These are phyloP conservation scores for Talaromyces thailandensis DNA, from an alignment of 495 filamentous ascomycete species.

Conservation along the genomic window DNA sequence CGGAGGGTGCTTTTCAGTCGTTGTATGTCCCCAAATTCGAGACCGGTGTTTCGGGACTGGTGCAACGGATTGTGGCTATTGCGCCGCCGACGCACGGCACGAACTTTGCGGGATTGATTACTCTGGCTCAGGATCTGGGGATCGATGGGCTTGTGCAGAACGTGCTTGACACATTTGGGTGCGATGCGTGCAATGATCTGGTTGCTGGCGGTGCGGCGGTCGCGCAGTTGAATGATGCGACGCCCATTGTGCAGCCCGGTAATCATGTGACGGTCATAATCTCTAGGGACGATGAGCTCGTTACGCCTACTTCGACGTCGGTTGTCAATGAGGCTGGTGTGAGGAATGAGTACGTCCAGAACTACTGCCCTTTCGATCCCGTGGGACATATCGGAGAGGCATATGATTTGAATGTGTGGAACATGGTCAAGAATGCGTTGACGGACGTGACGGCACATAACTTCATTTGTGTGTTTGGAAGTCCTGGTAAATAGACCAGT, in stretches of 20 bases:
- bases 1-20: constrained; percentile 43
- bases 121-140: constrained; percentile 27
- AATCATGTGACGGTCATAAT: constrained; percentile 41
- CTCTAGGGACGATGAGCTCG: constrained; percentile 38
- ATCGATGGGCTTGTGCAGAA: constrained; percentile 26
- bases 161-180: constrained; percentile 28
- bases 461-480: constrained; percentile 29
- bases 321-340: constrained; percentile 39
- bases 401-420: constrained; percentile 47
- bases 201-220: constrained; percentile 29
- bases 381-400: constrained; percentile 46
- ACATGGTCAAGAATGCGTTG: constrained; percentile 43
- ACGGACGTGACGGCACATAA: constrained; percentile 24
- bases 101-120: constrained; percentile 35
- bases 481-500: constrained; percentile 22
- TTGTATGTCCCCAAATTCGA: constrained; percentile 46
- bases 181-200: constrained; percentile 38
- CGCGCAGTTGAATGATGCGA: constrained; percentile 29
- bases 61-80: constrained; percentile 40
- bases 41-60: constrained; percentile 23
- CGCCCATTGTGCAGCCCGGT: constrained; percentile 36
- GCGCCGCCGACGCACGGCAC: constrained; percentile 44
- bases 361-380: constrained; percentile 33
- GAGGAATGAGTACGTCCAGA: constrained; percentile 36
- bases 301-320: constrained; percentile 33